Percentiles rank a stretch among this genome's conserved stretches.
Conservation (phyloP, 2,329 filamentous ascomycete genomes). For the Ophiostoma ips region DNA sequence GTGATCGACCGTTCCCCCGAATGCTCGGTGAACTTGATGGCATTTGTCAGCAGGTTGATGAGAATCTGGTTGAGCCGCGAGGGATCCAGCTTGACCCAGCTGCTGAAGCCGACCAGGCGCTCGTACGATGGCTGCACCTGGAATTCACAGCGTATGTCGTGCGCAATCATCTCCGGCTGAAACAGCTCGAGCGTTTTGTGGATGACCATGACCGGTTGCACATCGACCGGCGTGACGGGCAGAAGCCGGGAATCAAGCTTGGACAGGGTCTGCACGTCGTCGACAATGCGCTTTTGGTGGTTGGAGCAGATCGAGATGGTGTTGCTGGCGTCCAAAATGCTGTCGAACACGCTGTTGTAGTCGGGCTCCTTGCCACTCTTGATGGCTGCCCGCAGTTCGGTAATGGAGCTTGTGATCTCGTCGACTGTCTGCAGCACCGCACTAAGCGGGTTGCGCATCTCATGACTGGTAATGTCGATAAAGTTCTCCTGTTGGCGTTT, state of each 20-base stretch:
- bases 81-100: conserved; percentile 60
- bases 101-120: conserved; percentile 41
- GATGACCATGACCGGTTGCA: conserved; percentile 51
- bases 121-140: conserved; percentile 54
- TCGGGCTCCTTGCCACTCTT: background rate
- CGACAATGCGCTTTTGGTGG: conserved; percentile 65
- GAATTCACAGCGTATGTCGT: conserved; percentile 58
- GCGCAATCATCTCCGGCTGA: conserved; percentile 57
- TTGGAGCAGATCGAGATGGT: conserved; percentile 69
- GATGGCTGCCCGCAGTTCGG: conserved; percentile 22
- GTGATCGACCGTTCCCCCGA: conserved; percentile 45
- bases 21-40: conserved; percentile 50
- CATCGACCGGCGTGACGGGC: conserved; percentile 54
- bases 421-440: conserved; percentile 66
- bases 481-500: conserved; percentile 62
- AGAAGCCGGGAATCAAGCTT: conserved; percentile 66
- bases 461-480: conserved; percentile 61
- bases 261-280: conserved; percentile 57
- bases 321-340: conserved; percentile 59
- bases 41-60: conserved; percentile 61
- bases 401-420: conserved; percentile 45
- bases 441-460: conserved; percentile 63
- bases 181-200: conserved; percentile 62
- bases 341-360: conserved; percentile 31
- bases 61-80: conserved; percentile 59